Conservation (phyloP, 352 stramenopile genomes). For the Phytopythium ostracodes region DNA sequence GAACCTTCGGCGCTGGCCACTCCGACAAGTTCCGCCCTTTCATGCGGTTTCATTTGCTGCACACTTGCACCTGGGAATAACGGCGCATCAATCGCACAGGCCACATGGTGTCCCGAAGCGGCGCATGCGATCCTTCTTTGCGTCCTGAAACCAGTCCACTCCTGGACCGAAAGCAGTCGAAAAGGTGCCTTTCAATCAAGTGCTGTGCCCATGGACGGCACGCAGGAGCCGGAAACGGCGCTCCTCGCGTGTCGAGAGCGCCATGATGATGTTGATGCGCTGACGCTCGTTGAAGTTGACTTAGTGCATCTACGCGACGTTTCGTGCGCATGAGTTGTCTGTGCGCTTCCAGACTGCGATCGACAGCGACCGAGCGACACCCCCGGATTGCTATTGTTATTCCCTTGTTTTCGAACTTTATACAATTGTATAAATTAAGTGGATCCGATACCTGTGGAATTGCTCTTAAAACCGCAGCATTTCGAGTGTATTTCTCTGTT, state of each 20-base stretch:
- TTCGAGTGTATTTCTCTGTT: too few relatives aligned
- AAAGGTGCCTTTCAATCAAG: constrained; percentile 1
- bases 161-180: background rate
- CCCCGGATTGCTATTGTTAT: too few relatives aligned
- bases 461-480: too few relatives aligned
- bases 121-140: background rate
- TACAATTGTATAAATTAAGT: too few relatives aligned
- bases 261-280: background rate
- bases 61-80: background rate
- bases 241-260: background rate
- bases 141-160: background rate
- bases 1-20: constrained; percentile 6
- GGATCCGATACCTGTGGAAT: too few relatives aligned
- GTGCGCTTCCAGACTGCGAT: background rate
- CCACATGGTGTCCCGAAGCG: background rate
- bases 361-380: too few relatives aligned
- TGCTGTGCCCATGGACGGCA: background rate
- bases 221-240: background rate
- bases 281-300: constrained; percentile 5
- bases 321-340: constrained; percentile 1
- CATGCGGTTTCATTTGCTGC: constrained; percentile 2
- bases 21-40: background rate
- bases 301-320: background rate
- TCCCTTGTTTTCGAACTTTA: too few relatives aligned
- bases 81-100: too few relatives aligned